These are phyloP conservation scores for Penicillium robsamsonii DNA, from an alignment of 495 filamentous ascomycete species.

Conservation along the genomic window DNA sequence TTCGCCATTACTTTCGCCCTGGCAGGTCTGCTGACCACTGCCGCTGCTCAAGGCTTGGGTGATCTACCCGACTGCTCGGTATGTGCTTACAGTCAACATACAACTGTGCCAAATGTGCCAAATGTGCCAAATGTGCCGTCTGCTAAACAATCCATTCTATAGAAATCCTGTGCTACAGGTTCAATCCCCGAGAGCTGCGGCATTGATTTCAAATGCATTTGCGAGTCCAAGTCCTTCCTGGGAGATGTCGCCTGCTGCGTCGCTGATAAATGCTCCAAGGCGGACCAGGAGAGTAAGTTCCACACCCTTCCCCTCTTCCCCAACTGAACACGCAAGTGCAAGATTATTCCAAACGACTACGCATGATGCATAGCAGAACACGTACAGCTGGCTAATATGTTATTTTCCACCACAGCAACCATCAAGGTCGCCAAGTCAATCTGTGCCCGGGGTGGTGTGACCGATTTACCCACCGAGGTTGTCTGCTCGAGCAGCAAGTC, in stretches of 20 bases:
- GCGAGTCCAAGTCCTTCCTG: constrained; percentile 58
- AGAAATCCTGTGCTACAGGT: constrained; percentile 55
- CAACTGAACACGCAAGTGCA: neutral
- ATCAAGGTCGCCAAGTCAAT: constrained; percentile 49
- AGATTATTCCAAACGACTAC: neutral
- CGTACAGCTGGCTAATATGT: neutral
- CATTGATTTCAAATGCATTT: constrained; percentile 66
- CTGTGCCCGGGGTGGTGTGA: constrained; percentile 46
- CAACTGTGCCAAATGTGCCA: no score
- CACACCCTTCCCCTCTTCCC: neutral
- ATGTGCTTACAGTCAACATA: constrained; percentile 15
- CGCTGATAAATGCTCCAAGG: constrained; percentile 45
- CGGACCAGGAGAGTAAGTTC: constrained; percentile 56
- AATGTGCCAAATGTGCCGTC: neutral
- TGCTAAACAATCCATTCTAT: constrained; percentile 10
- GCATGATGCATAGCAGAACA: neutral
- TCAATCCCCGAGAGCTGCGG: constrained; percentile 53
- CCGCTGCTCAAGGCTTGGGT: constrained; percentile 39
- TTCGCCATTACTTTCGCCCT: constrained; percentile 31
- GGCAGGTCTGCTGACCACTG: constrained; percentile 31
- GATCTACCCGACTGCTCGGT: constrained; percentile 53
- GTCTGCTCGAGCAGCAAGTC: constrained; percentile 32
- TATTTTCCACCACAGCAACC: constrained; percentile 34
- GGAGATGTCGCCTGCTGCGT: constrained; percentile 66
- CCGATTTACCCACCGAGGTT: constrained; percentile 37